Conservation (phyloP, 768 basidiomycete genomes). For the Pleurotus citrinopileatus region DNA sequence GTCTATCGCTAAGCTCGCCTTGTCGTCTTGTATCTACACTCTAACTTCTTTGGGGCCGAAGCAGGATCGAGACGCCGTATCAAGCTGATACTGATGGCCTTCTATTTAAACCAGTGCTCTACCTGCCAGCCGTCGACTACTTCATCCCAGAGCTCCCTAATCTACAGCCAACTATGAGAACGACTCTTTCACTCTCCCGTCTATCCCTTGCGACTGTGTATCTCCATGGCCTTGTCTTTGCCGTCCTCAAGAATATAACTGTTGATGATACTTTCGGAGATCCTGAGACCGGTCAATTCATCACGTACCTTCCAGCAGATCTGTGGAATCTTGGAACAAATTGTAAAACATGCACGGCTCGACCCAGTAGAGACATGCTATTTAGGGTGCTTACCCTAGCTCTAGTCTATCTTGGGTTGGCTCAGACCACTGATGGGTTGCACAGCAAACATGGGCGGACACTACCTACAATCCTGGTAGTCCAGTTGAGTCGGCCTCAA, state of each 20-base stretch:
- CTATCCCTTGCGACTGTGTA: too few relatives aligned
- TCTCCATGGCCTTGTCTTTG: not conserved
- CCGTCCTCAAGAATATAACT: slow-evolving; percentile 31
- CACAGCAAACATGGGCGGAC: slow-evolving; percentile 9
- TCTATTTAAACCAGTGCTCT: too few relatives aligned
- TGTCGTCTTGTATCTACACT: too few relatives aligned
- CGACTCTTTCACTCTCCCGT: too few relatives aligned
- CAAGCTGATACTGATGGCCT: too few relatives aligned
- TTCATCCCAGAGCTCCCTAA: too few relatives aligned
- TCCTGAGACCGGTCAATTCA: slow-evolving; percentile 23
- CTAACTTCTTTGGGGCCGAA: too few relatives aligned
- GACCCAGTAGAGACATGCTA: slow-evolving; percentile 17
- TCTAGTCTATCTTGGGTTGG: not conserved
- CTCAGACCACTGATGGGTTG: not conserved
- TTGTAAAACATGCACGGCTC: slow-evolving; percentile 24
- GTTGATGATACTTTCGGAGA: slow-evolving; percentile 39
- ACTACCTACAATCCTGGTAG: slow-evolving; percentile 16
- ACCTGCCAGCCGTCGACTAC: too few relatives aligned
- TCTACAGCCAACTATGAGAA: too few relatives aligned
- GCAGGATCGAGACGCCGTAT: too few relatives aligned
- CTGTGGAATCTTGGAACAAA: slow-evolving; percentile 28
- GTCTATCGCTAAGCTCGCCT: too few relatives aligned
- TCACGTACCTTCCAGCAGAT: slow-evolving; percentile 28
- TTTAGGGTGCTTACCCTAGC: slow-evolving; percentile 10
- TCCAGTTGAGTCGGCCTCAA: slow-evolving; percentile 22